These are phyloP conservation scores for Blastobotrys chiropterorum DNA, from an alignment of 805 yeast genomes.

Conservation along the genomic window DNA sequence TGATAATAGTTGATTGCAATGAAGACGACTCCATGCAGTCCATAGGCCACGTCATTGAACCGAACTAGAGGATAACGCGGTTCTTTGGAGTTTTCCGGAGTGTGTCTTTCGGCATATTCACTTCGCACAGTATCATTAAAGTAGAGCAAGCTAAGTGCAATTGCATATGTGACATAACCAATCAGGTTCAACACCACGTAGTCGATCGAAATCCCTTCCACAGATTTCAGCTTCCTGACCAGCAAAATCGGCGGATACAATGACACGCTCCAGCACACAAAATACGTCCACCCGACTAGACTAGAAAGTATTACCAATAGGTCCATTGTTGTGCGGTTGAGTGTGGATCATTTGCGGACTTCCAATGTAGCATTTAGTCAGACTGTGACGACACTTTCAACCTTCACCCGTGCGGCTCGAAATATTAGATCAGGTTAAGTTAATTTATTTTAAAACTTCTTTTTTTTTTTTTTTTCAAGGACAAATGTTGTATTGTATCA, in stretches of 20 bases:
- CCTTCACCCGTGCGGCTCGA: background rate
- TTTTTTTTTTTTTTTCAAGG: too few relatives aligned
- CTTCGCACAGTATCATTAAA: slow-evolving; percentile 29
- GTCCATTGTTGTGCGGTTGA: background rate
- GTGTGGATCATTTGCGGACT: background rate
- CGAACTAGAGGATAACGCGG: slow-evolving; percentile 36
- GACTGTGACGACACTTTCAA: too few relatives aligned
- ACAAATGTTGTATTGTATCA: too few relatives aligned
- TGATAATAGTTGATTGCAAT: slow-evolving; percentile 35
- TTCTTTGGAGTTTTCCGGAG: slow-evolving; percentile 16
- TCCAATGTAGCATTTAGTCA: too few relatives aligned
- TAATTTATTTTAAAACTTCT: too few relatives aligned
- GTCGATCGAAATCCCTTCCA: slow-evolving; percentile 34
- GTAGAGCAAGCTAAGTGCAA: slow-evolving; percentile 28
- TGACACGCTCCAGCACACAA: slow-evolving; percentile 29
- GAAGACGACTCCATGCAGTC: slow-evolving; percentile 38
- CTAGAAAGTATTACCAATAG: slow-evolving; percentile 7
- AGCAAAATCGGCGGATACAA: slow-evolving; percentile 34
- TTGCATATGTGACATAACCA: slow-evolving; percentile 32
- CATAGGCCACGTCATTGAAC: slow-evolving; percentile 39
- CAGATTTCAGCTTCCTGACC: slow-evolving; percentile 27
- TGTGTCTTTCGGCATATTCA: slow-evolving; percentile 31
- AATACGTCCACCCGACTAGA: slow-evolving; percentile 21
- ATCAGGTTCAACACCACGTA: slow-evolving; percentile 31
- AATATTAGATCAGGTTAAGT: too few relatives aligned